These are phyloP conservation scores for Elymus sibiricus DNA, from an alignment of 176 grass and related monocot species.

Conservation along the genomic window DNA sequence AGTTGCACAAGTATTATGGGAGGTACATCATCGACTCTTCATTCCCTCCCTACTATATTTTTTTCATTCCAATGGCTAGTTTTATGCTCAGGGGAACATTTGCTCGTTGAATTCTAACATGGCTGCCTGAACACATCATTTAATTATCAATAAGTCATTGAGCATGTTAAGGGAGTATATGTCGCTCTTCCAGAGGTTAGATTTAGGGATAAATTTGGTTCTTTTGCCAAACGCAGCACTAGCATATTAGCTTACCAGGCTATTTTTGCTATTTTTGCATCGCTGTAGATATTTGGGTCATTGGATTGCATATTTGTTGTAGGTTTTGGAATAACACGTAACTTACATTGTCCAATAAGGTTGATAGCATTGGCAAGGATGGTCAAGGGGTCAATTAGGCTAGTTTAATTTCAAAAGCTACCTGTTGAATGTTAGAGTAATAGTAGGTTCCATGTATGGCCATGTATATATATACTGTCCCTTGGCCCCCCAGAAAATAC, in stretches of 20 bases:
- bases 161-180: not conserved
- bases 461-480: no score
- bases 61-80: not conserved
- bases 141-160: not conserved
- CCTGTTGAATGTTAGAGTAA: no score
- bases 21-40: slow-evolving; percentile 54
- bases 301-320: not conserved
- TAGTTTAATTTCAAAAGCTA: not conserved
- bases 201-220: not conserved
- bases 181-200: not conserved
- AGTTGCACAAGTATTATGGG: slow-evolving; percentile 70
- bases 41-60: not conserved
- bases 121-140: not conserved
- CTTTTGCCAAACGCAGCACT: not conserved
- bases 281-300: not conserved
- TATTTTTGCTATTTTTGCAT: not conserved
- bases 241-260: not conserved
- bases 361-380: not conserved
- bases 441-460: no score
- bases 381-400: not conserved
- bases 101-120: not conserved
- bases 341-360: not conserved
- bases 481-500: no score
- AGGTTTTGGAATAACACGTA: not conserved
- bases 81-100: not conserved